phyloP scores from a whole-genome alignment of 805 yeast genomes.

The Wickerhamiella australiensis region DNA sequence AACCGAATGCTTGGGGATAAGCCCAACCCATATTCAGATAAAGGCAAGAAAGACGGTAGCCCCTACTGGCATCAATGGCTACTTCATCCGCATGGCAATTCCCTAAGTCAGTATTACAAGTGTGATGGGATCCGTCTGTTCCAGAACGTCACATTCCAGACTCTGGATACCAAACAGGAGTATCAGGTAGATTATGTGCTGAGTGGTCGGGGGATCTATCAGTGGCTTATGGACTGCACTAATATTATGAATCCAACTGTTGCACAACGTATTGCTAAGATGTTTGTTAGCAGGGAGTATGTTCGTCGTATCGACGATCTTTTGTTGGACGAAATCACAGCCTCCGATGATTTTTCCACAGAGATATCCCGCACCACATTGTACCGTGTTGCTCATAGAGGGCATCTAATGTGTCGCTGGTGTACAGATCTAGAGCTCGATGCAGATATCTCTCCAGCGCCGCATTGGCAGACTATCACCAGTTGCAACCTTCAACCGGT shows the following conservation, averaged over 20 bases:
- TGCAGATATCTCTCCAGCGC: not conserved
- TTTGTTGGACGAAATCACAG: constrained; percentile 13
- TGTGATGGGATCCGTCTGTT: constrained; percentile 57
- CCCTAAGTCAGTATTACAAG: constrained; percentile 68
- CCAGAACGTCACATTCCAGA: constrained; percentile 30
- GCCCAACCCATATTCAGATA: constrained; percentile 29
- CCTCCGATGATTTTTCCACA: constrained; percentile 6
- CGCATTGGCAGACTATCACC: not conserved
- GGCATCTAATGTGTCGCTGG: constrained; percentile 8
- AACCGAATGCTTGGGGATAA: constrained; percentile 46
- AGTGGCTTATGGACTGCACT: constrained; percentile 87
- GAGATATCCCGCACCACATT: constrained; percentile 13
- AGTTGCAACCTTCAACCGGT: not conserved
- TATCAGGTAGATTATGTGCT: constrained; percentile 36
- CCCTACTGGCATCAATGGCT: constrained; percentile 69
- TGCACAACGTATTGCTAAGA: constrained; percentile 16
- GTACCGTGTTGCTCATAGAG: constrained; percentile 18
- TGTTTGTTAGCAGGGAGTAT: constrained; percentile 28
- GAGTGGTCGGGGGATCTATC: constrained; percentile 66
- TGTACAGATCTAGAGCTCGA: not conserved
- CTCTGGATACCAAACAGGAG: constrained; percentile 8
- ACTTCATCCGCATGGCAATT: constrained; percentile 79
- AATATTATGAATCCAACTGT: constrained; percentile 39
- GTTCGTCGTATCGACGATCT: constrained; percentile 15
- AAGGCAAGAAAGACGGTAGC: not conserved